These are phyloP conservation scores for Russula emetica DNA, from an alignment of 768 basidiomycete species.

Conservation along the genomic window DNA sequence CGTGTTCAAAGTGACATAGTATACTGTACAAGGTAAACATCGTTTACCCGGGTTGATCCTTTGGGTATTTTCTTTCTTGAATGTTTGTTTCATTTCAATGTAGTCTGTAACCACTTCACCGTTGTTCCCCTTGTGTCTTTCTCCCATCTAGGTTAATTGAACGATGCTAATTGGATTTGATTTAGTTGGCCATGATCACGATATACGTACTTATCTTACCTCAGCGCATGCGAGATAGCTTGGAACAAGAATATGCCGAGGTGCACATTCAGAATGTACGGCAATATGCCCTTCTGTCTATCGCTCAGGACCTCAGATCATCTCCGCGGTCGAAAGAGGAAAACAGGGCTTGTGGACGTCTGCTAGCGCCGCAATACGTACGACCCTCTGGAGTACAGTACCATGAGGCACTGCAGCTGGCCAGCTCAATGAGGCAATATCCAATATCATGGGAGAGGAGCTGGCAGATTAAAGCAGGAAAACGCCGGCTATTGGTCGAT, in stretches of 20 bases:
- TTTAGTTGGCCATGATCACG: conserved; percentile 2
- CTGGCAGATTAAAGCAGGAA: neutral
- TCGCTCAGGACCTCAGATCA: neutral
- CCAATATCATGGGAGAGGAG: neutral
- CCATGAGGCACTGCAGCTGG: neutral
- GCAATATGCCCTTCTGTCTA: neutral
- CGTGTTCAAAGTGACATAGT: conserved; percentile 9
- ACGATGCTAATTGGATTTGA: conserved; percentile 9
- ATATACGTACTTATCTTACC: neutral
- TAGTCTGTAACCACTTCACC: conserved; percentile 13
- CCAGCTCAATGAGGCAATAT: neutral
- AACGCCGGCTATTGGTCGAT: conserved; percentile 3
- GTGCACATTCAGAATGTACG: neutral
- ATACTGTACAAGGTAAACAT: conserved; percentile 13
- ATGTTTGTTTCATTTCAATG: conserved; percentile 4
- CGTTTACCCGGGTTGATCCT: neutral
- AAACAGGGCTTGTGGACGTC: neutral
- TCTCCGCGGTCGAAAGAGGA: neutral
- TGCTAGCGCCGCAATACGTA: neutral
- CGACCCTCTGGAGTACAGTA: neutral
- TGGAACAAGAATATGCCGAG: neutral
- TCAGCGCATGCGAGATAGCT: neutral
- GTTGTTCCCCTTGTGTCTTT: neutral
- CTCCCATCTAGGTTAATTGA: conserved; percentile 15
- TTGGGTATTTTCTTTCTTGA: conserved; percentile 9